These are phyloP conservation scores for Debaryomyces coudertii DNA, from an alignment of 1,139 yeast genomes.

Conservation along the genomic window DNA sequence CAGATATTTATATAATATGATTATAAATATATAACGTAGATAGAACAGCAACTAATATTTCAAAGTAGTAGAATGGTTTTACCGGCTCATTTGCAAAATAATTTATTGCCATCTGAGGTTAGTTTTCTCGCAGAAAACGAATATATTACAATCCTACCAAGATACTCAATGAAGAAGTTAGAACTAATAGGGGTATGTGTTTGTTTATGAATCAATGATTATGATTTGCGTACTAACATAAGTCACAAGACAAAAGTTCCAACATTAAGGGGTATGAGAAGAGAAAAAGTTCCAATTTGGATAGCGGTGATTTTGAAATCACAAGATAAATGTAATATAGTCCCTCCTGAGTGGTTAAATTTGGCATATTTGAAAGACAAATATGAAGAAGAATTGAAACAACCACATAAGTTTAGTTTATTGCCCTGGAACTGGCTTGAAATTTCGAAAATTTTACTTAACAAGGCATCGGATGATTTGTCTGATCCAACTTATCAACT, in stretches of 20 bases:
- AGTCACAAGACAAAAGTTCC: constrained; percentile 47
- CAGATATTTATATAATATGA: not conserved
- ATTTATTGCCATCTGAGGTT: constrained; percentile 76
- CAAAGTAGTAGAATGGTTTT: constrained; percentile 55
- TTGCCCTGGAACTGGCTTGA: constrained; percentile 93
- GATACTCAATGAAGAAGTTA: constrained; percentile 66
- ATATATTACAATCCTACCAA: constrained; percentile 69
- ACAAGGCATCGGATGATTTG: constrained; percentile 75
- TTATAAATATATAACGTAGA: not conserved
- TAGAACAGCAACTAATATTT: not conserved
- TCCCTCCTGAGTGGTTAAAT: constrained; percentile 88
- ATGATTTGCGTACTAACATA: constrained; percentile 17
- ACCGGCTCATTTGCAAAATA: constrained; percentile 56
- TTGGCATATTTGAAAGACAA: constrained; percentile 55
- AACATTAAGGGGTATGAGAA: constrained; percentile 65
- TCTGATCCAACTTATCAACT: constrained; percentile 65
- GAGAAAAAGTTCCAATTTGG: constrained; percentile 83
- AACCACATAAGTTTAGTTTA: constrained; percentile 62
- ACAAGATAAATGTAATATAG: constrained; percentile 83
- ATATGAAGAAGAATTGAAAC: constrained; percentile 68
- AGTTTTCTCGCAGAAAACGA: constrained; percentile 87
- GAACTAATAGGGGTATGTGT: constrained; percentile 62
- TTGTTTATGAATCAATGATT: constrained; percentile 14
- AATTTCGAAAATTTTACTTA: constrained; percentile 65
- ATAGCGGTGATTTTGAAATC: constrained; percentile 78